Evolutionary conservation across 2,329 filamentous ascomycete genomes (phyloP).

Genomic region (Shiraia sp.): DNA sequence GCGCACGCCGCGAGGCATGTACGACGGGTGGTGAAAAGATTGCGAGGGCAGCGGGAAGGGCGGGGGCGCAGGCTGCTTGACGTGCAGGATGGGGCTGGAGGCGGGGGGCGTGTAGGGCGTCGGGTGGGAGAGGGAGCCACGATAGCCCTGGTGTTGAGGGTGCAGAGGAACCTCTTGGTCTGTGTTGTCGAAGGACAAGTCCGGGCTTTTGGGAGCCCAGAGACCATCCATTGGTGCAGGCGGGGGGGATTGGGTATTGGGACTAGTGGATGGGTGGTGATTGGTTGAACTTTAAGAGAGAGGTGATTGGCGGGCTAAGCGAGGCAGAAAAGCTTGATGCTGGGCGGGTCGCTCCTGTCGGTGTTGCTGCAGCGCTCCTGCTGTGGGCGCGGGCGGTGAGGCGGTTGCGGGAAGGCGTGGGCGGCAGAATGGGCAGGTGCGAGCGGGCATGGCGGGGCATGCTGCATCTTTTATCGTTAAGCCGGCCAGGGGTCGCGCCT

Average conservation of each 20-base stretch:
- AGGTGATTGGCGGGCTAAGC: conserved; percentile 21
- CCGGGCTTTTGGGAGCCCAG: conserved; percentile 49
- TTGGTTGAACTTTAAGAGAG: not conserved
- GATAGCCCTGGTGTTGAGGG: conserved; percentile 44
- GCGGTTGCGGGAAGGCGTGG: conserved; percentile 1
- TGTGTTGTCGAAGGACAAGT: conserved; percentile 54
- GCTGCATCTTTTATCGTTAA: conserved; percentile 14
- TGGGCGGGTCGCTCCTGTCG: no score
- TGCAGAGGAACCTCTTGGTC: conserved; percentile 43
- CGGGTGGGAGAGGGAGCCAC: conserved; percentile 40
- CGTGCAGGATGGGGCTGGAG: conserved; percentile 24
- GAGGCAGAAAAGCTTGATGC: conserved; percentile 15
- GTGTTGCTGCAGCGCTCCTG: conserved; percentile 3
- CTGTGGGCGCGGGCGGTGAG: conserved; percentile 5
- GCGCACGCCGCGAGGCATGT: conserved; percentile 33
- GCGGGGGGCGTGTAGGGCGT: conserved; percentile 24
- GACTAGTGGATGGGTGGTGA: conserved; percentile 6
- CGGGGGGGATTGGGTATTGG: conserved; percentile 14
- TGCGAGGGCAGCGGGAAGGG: conserved; percentile 19
- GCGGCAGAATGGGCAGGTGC: conserved; percentile 5
- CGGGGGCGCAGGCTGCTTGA: conserved; percentile 15
- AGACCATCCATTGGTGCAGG: conserved; percentile 33
- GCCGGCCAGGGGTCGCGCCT: conserved; percentile 1
- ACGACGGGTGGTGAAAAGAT: conserved; percentile 5
- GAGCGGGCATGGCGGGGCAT: conserved; percentile 13